phyloP scores from a whole-genome alignment of 2,329 filamentous ascomycete species.

The Phyllosticta capitalensis region DNA sequence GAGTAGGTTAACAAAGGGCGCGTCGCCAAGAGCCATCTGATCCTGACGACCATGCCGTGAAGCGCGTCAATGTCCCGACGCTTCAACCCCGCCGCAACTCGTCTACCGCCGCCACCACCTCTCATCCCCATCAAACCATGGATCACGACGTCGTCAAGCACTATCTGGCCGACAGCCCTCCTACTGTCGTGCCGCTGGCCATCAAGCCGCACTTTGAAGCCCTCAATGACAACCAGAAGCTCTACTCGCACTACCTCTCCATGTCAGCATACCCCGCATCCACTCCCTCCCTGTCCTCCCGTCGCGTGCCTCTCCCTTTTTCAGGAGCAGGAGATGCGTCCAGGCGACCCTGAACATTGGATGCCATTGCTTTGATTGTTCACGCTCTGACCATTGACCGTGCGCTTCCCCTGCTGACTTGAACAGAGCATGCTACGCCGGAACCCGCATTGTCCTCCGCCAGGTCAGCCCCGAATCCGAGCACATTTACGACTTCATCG shows the following conservation, averaged over 20 bases:
- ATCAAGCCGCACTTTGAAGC: constrained; percentile 90
- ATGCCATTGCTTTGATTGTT: not conserved
- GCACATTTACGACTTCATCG: constrained; percentile 45
- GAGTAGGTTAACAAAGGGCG: not conserved
- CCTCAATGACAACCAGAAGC: constrained; percentile 65
- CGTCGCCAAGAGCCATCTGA: not conserved
- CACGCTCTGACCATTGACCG: not conserved
- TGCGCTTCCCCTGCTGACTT: not conserved
- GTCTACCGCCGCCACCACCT: constrained; percentile 3
- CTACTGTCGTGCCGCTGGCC: constrained; percentile 75
- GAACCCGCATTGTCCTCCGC: constrained; percentile 43
- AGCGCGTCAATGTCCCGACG: constrained; percentile 3
- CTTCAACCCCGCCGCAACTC: constrained; percentile 6
- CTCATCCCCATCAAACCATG: constrained; percentile 23
- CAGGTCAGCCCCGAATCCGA: constrained; percentile 45
- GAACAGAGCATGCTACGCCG: constrained; percentile 36
- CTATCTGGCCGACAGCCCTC: constrained; percentile 85
- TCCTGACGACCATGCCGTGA: not conserved
- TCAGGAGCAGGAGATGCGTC: not conserved
- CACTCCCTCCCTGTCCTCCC: not conserved
- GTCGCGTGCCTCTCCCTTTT: not conserved
- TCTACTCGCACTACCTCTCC: constrained; percentile 67
- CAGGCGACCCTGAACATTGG: not conserved
- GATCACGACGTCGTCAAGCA: constrained; percentile 45
- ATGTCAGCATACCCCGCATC: constrained; percentile 19